These are phyloP conservation scores for Elsinoe australis DNA, from an alignment of 2,329 filamentous ascomycete genomes.

Conservation along the genomic window DNA sequence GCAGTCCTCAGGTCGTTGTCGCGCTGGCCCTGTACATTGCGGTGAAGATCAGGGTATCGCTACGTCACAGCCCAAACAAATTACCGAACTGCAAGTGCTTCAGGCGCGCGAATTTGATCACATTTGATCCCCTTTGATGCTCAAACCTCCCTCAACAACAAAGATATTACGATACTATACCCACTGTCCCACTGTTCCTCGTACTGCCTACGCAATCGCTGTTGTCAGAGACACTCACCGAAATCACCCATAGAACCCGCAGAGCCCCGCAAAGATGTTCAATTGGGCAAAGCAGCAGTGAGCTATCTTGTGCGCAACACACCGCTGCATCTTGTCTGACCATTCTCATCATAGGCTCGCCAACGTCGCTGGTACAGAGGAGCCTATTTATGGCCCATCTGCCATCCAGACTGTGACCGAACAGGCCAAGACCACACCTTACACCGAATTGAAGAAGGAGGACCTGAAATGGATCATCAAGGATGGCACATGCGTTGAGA, in stretches of 20 bases:
- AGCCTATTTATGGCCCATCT: conserved; percentile 86
- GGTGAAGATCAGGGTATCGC: conserved; percentile 8
- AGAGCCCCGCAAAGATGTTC: conserved; percentile 55
- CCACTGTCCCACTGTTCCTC: too few species aligned
- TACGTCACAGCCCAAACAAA: conserved; percentile 16
- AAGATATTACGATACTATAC: too few species aligned
- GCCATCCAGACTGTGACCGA: conserved; percentile 80
- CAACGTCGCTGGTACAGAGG: conserved; percentile 87
- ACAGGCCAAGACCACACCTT: conserved; percentile 69
- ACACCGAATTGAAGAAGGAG: conserved; percentile 68
- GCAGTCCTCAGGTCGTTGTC: too few species aligned
- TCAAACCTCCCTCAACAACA: too few species aligned
- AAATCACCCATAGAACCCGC: neutral
- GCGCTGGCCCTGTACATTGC: neutral
- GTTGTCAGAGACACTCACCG: neutral
- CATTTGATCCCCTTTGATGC: neutral
- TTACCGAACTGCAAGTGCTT: conserved; percentile 3
- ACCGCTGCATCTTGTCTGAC: conserved; percentile 18
- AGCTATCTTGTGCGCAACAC: too few species aligned
- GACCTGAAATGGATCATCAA: conserved; percentile 76
- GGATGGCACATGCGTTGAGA: conserved; percentile 86
- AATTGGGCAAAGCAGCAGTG: conserved; percentile 93
- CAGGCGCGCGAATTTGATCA: neutral
- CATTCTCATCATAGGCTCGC: conserved; percentile 41
- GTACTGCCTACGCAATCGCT: too few species aligned